phyloP scores from a whole-genome alignment of 2,329 filamentous ascomycete species.

The Malbranchea zuffiana region DNA sequence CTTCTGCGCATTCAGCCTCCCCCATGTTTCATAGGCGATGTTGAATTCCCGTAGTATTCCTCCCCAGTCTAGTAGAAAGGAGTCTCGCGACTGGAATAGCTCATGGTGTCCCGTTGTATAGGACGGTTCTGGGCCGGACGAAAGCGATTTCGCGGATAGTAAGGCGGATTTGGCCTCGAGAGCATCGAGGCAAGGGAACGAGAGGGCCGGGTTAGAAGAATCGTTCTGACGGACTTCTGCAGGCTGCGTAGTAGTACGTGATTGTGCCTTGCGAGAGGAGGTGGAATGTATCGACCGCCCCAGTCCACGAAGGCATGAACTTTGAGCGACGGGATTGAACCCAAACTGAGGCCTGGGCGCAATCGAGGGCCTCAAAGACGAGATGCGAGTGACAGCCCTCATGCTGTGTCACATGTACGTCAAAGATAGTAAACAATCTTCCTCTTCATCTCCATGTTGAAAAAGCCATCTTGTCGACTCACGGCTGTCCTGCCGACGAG shows the following conservation, averaged over 20 bases:
- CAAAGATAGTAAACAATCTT: background rate
- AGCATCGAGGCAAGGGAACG: constrained; percentile 81
- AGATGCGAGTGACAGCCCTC: constrained; percentile 9
- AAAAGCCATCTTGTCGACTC: background rate
- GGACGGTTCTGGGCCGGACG: constrained; percentile 77
- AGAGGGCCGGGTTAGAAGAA: constrained; percentile 69
- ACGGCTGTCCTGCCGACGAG: background rate
- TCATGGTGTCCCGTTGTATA: constrained; percentile 86
- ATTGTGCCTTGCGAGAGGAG: constrained; percentile 8
- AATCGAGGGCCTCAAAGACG: constrained; percentile 13
- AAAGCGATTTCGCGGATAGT: constrained; percentile 55
- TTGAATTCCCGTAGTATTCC: constrained; percentile 81
- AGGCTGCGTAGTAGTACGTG: constrained; percentile 1
- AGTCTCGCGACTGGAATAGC: constrained; percentile 60
- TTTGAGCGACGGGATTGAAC: background rate
- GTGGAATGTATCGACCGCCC: constrained; percentile 7
- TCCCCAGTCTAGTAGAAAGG: constrained; percentile 85
- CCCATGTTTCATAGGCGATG: constrained; percentile 91
- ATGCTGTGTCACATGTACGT: constrained; percentile 3
- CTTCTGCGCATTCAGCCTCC: constrained; percentile 62
- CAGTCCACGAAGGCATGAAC: background rate
- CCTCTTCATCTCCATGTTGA: background rate
- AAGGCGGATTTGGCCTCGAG: constrained; percentile 66
- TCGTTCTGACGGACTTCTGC: constrained; percentile 5
- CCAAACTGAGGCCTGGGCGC: constrained; percentile 1